These are phyloP conservation scores for Cymbopogon citratus DNA, from an alignment of 176 grass and related monocot genomes.

Conservation along the genomic window DNA sequence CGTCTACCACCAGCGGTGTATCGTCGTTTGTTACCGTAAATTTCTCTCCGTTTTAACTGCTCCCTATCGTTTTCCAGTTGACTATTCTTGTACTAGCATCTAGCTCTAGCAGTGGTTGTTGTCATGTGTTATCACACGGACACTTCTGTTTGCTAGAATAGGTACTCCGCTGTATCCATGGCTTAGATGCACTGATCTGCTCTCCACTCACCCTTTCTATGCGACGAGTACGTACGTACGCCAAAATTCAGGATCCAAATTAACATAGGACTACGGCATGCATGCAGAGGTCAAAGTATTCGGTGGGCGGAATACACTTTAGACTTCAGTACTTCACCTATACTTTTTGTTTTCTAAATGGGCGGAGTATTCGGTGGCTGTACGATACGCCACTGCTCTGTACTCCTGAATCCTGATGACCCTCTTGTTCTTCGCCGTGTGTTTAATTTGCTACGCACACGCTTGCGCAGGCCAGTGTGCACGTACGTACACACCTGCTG, in stretches of 20 bases:
- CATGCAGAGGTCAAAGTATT: neutral
- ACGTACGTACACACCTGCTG: too few relatives aligned
- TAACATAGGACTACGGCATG: neutral
- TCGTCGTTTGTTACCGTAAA: conserved; percentile 26
- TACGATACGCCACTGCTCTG: neutral
- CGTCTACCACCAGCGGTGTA: neutral
- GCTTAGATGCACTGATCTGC: neutral
- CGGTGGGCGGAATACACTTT: too few relatives aligned
- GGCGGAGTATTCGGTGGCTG: neutral
- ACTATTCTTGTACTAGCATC: neutral
- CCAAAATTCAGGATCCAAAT: neutral
- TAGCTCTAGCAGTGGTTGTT: neutral
- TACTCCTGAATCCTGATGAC: neutral
- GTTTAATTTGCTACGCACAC: too few relatives aligned
- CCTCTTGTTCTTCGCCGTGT: neutral
- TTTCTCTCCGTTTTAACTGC: neutral
- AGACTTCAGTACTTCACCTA: too few relatives aligned
- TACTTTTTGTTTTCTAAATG: too few relatives aligned
- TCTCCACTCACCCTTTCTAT: too few relatives aligned
- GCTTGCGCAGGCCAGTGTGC: too few relatives aligned
- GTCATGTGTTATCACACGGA: neutral
- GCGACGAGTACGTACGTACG: too few relatives aligned
- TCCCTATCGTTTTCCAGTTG: neutral
- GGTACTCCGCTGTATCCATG: neutral
- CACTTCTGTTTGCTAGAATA: neutral